These are phyloP conservation scores for Nepenthes gracilis DNA, from an alignment of 148 eudicot species.

Conservation along the genomic window DNA sequence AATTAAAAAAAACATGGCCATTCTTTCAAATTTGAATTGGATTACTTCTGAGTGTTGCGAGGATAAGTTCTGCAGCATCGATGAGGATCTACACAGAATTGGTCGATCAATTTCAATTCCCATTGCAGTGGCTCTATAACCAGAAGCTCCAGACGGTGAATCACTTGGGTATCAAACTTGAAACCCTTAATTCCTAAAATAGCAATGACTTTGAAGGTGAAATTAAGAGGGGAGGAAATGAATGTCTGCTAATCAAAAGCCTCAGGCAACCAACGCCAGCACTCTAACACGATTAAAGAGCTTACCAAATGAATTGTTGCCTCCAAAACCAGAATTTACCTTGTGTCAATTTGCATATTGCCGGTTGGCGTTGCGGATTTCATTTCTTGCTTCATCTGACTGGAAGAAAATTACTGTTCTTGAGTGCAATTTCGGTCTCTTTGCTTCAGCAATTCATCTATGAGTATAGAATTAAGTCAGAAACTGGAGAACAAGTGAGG, in stretches of 20 bases:
- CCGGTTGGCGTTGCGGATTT: constrained; percentile 46
- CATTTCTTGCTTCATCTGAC: constrained; percentile 28
- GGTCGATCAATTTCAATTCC: no score
- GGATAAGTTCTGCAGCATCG: no score
- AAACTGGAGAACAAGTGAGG: constrained; percentile 26
- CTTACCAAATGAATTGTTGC: constrained; percentile 36
- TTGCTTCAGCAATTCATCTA: constrained; percentile 54
- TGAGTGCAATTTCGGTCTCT: constrained; percentile 42
- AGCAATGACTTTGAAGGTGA: constrained; percentile 49
- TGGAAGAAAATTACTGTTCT: constrained; percentile 48
- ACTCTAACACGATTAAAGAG: constrained; percentile 34
- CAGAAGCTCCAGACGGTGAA: no score
- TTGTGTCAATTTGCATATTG: constrained; percentile 41
- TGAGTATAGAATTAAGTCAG: constrained; percentile 51
- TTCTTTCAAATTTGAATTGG: no score
- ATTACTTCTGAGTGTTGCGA: no score
- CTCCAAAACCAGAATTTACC: constrained; percentile 54
- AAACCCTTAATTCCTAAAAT: constrained; percentile 7
- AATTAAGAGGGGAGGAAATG: constrained; percentile 44
- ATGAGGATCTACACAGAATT: no score
- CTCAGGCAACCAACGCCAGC: constrained; percentile 37
- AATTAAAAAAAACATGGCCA: no score
- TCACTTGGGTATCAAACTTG: no score
- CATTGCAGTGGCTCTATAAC: no score
- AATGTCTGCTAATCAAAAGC: constrained; percentile 77